These are phyloP conservation scores for Penicillium arizonense DNA, from an alignment of 495 filamentous ascomycete species.

Conservation along the genomic window DNA sequence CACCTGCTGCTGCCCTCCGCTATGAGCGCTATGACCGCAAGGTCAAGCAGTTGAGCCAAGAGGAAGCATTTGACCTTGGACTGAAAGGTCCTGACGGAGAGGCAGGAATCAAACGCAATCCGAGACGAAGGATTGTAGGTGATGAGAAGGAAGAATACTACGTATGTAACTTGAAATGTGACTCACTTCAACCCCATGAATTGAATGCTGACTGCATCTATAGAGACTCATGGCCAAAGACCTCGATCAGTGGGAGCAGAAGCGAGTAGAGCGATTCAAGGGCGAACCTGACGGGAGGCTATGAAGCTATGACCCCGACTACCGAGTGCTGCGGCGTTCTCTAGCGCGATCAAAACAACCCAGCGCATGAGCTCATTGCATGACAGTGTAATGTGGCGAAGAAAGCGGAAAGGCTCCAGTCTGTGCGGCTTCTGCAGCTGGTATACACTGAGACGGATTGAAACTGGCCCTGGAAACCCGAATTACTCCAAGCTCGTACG, in stretches of 20 bases:
- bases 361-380: not conserved
- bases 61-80: slow-evolving; percentile 74
- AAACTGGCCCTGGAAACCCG: too few relatives aligned
- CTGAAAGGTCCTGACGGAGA: slow-evolving; percentile 52
- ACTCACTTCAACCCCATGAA: not conserved
- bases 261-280: slow-evolving; percentile 78
- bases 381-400: not conserved
- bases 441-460: too few relatives aligned
- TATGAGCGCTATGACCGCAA: slow-evolving; percentile 92
- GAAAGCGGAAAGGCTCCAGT: not conserved
- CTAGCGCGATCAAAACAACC: not conserved
- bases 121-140: slow-evolving; percentile 48
- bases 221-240: slow-evolving; percentile 90
- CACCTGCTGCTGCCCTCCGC: slow-evolving; percentile 85
- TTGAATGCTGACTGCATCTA: slow-evolving; percentile 7
- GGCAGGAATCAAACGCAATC: slow-evolving; percentile 43
- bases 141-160: slow-evolving; percentile 89
- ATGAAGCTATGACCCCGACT: slow-evolving; percentile 33
- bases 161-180: slow-evolving; percentile 48
- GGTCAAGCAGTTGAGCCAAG: slow-evolving; percentile 73
- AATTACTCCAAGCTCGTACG: not conserved
- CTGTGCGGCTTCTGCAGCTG: not conserved
- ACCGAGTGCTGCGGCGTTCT: not conserved
- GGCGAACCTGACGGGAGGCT: slow-evolving; percentile 88
- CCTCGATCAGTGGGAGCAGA: slow-evolving; percentile 94